Evolutionary conservation across 345 rosid genomes (phyloP).

Genomic region (Citrus sinensis): DVS_A1.0 CM039165.1:37675501-37676000

Average conservation of each 20-base stretch:
- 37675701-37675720: neutral
- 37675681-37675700: conserved; percentile 6
- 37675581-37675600: neutral
- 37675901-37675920: neutral
- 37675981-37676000: neutral
- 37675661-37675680: conserved; percentile 1
- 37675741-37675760: neutral
- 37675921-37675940: neutral
- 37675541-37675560: neutral
- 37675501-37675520: neutral
- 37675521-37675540: neutral
- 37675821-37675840: neutral
- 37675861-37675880: neutral
- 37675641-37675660: conserved; percentile 5
- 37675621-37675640: neutral
- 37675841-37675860: neutral
- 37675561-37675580: conserved; percentile 6
- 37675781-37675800: neutral
- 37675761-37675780: neutral
- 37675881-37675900: neutral
- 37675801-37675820: neutral
- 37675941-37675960: neutral
- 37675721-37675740: conserved; percentile 11
- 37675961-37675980: neutral
- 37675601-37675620: neutral